Percentiles rank a stretch among this genome's conserved stretches.
Conservation (phyloP, 2,329 filamentous ascomycete species). For the Talaromyces sp. region DNA sequence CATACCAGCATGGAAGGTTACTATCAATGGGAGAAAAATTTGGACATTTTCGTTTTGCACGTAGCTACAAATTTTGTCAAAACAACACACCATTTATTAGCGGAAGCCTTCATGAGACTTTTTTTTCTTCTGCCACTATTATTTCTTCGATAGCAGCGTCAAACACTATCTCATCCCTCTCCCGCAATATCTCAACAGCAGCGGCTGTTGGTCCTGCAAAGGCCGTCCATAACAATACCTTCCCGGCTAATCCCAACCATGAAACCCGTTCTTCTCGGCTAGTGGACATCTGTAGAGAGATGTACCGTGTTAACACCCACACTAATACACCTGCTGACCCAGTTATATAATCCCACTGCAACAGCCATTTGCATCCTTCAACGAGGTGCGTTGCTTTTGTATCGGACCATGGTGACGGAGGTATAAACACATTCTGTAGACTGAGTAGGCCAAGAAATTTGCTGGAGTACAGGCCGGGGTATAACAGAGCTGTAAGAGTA, state of each 20-base stretch:
- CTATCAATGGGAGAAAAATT: neutral
- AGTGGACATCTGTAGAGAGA: neutral
- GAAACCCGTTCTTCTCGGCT: neutral
- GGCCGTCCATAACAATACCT: neutral
- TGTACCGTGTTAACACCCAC: neutral
- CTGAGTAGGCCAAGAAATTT: neutral
- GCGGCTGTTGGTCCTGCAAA: neutral
- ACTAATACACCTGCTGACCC: neutral
- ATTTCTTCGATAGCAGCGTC: neutral
- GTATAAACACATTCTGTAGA: neutral
- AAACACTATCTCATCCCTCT: slow-evolving; percentile 2
- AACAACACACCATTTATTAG: too few species aligned
- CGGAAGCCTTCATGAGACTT: neutral
- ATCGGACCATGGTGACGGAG: neutral
- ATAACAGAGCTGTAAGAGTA: neutral
- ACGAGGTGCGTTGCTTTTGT: neutral
- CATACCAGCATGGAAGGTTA: too few species aligned
- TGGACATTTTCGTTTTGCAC: too few species aligned
- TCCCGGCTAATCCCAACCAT: neutral
- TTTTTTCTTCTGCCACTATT: neutral
- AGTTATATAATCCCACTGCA: slow-evolving; percentile 4
- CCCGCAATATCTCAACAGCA: neutral
- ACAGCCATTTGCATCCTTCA: slow-evolving; percentile 1
- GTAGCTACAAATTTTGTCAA: too few species aligned
- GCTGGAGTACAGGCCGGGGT: neutral